These are phyloP conservation scores for Trametes cingulata DNA, from an alignment of 768 basidiomycete species.

Conservation along the genomic window DNA sequence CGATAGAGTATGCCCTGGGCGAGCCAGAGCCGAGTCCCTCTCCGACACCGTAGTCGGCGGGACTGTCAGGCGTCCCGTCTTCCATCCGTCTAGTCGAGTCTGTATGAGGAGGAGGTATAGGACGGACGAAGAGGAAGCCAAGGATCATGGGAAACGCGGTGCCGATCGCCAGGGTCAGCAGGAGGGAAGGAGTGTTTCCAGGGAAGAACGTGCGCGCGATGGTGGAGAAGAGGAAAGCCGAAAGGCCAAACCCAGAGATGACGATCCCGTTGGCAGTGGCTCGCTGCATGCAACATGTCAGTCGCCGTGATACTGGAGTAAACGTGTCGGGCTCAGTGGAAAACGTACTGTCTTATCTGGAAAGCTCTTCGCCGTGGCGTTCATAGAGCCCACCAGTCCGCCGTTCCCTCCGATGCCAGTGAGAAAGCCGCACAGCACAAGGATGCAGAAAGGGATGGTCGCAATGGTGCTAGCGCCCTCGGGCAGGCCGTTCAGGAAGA, in stretches of 20 bases:
- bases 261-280: constrained; percentile 78
- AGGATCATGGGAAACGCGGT: constrained; percentile 78
- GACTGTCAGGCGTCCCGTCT: constrained; percentile 19
- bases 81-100: constrained; percentile 28
- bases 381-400: constrained; percentile 69
- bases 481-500: constrained; percentile 56
- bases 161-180: constrained; percentile 75
- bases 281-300: constrained; percentile 43
- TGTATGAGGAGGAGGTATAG: constrained; percentile 56
- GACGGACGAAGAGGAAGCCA: constrained; percentile 73
- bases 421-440: constrained; percentile 65
- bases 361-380: constrained; percentile 83
- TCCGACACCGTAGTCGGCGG: constrained; percentile 24
- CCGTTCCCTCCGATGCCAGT: constrained; percentile 80
- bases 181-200: constrained; percentile 75
- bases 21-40: constrained; percentile 18
- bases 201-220: constrained; percentile 72
- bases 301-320: not conserved
- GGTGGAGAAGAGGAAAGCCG: constrained; percentile 86
- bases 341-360: constrained; percentile 63
- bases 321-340: not conserved
- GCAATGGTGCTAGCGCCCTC: constrained; percentile 35
- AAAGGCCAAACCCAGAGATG: constrained; percentile 85
- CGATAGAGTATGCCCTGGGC: constrained; percentile 26
- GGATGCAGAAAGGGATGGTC: constrained; percentile 44